phyloP scores from a whole-genome alignment of 345 rosid species.

The Cardamine occulta region DNA sequence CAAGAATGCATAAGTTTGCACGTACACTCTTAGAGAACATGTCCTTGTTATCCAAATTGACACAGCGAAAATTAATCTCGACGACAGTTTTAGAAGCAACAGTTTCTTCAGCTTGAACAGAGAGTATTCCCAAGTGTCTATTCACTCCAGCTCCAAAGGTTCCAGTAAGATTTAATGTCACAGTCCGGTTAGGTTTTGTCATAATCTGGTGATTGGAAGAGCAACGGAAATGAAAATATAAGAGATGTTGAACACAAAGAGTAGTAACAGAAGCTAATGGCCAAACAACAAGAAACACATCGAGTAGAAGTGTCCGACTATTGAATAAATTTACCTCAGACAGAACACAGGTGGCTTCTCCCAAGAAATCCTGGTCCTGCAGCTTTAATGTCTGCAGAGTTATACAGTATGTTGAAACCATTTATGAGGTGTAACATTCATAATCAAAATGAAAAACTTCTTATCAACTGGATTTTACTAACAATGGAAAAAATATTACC shows the following conservation, averaged over 20 bases:
- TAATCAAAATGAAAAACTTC: slow-evolving; percentile 10
- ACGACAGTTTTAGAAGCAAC: slow-evolving; percentile 60
- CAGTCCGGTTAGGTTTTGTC: slow-evolving; percentile 54
- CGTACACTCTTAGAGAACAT: slow-evolving; percentile 81
- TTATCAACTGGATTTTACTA: background rate
- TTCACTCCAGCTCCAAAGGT: slow-evolving; percentile 44
- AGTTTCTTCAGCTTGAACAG: slow-evolving; percentile 76
- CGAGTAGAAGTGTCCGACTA: background rate
- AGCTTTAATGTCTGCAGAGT: slow-evolving; percentile 58
- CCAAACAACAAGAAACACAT: slow-evolving; percentile 19
- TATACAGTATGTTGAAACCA: slow-evolving; percentile 16
- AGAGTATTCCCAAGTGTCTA: slow-evolving; percentile 62
- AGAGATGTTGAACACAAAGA: slow-evolving; percentile 6
- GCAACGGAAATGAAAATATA: background rate
- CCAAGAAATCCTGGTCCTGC: slow-evolving; percentile 74
- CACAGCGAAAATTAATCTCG: slow-evolving; percentile 60
- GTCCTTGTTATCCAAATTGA: slow-evolving; percentile 70
- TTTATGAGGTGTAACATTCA: slow-evolving; percentile 29
- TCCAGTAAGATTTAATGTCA: slow-evolving; percentile 58
- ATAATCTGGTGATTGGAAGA: slow-evolving; percentile 58
- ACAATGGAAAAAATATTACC: slow-evolving; percentile 47
- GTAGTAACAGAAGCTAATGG: slow-evolving; percentile 19
- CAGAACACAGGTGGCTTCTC: slow-evolving; percentile 73
- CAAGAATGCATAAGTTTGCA: slow-evolving; percentile 1
- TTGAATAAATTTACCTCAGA: slow-evolving; percentile 53